phyloP scores from a whole-genome alignment of 306 rosid genomes.

The Malus sieversii region DNA sequence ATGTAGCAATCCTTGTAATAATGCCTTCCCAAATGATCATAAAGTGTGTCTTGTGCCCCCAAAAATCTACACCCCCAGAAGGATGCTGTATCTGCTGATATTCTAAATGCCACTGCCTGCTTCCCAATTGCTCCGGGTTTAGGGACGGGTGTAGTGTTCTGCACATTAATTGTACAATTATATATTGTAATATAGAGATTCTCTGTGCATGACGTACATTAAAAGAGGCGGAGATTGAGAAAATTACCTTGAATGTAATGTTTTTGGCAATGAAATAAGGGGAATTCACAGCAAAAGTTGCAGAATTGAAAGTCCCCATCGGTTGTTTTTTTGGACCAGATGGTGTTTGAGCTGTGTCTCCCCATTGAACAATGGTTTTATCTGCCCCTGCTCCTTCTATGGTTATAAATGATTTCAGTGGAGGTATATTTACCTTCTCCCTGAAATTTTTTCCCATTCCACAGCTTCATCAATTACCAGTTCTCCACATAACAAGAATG shows the following conservation, averaged over 20 bases:
- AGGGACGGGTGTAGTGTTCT: conserved; percentile 85
- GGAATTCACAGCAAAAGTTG: conserved; percentile 86
- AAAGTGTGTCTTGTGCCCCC: conserved; percentile 92
- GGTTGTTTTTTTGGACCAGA: conserved; percentile 58
- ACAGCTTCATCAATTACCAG: not conserved
- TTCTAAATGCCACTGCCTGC: conserved; percentile 92
- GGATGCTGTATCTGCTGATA: conserved; percentile 85
- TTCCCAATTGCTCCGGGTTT: conserved; percentile 72
- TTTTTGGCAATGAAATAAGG: conserved; percentile 90
- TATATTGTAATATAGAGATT: too few species aligned
- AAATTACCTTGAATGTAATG: conserved; percentile 74
- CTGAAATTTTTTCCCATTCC: conserved; percentile 30
- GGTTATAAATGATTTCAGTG: conserved; percentile 72
- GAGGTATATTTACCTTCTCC: conserved; percentile 83
- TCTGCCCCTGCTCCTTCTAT: conserved; percentile 92
- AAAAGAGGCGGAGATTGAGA: not conserved
- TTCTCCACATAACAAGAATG: not conserved
- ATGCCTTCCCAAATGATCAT: conserved; percentile 87
- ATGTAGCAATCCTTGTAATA: conserved; percentile 91
- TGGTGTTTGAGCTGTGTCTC: conserved; percentile 89
- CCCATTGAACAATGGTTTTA: conserved; percentile 87
- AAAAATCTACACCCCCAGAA: conserved; percentile 71
- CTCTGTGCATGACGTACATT: not conserved
- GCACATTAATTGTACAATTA: not conserved
- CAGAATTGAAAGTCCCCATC: conserved; percentile 77